phyloP scores from a whole-genome alignment of 1,139 yeast species.

The Suzukiozyma palmioleophila region DNA sequence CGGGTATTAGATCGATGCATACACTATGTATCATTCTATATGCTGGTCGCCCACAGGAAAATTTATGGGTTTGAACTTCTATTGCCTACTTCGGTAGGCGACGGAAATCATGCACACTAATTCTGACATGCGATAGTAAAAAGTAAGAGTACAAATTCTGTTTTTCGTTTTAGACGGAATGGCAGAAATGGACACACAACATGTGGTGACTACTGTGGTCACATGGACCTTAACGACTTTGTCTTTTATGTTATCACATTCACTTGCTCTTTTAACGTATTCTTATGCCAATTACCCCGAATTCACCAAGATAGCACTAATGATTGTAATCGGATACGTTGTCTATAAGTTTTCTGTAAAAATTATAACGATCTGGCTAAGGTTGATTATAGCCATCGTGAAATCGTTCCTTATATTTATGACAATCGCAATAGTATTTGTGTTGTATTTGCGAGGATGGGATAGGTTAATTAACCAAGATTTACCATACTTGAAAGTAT shows the following conservation, averaged over 20 bases:
- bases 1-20: too few species aligned
- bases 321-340: constrained; percentile 19
- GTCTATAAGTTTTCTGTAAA: constrained; percentile 17
- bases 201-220: background rate
- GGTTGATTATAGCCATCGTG: constrained; percentile 17
- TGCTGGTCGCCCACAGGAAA: too few species aligned
- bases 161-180: background rate
- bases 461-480: constrained; percentile 16
- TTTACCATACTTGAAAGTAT: constrained; percentile 12
- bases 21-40: too few species aligned
- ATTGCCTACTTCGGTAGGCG: too few species aligned
- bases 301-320: constrained; percentile 16
- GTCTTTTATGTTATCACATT: constrained; percentile 13
- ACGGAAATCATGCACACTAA: too few species aligned
- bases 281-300: constrained; percentile 23
- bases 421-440: constrained; percentile 10
- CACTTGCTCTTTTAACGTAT: constrained; percentile 13
- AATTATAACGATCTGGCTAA: constrained; percentile 24
- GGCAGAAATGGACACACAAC: constrained; percentile 2
- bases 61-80: too few species aligned
- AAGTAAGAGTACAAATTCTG: too few species aligned
- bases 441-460: constrained; percentile 18
- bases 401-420: constrained; percentile 14
- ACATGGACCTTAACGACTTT: constrained; percentile 11
- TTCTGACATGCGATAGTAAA: too few species aligned